Evolutionary conservation across 805 yeast species (phyloP).

Genomic region (Starmerella geochares): DNA sequence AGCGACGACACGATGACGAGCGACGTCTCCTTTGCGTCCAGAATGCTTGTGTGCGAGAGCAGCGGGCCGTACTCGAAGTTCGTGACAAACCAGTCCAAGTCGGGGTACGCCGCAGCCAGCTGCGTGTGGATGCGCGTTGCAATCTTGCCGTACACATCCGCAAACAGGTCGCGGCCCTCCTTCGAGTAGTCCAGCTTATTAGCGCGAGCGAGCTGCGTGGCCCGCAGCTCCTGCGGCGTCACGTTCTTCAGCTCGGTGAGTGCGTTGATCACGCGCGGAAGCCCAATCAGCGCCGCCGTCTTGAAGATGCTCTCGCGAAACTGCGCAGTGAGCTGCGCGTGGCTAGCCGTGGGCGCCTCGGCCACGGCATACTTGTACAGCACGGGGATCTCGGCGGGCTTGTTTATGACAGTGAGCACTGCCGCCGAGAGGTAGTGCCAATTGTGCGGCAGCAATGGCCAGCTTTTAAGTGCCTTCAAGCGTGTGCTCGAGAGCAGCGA

Average conservation of each 20-base stretch:
- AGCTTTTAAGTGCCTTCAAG: constrained; percentile 43
- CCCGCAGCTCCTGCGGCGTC: constrained; percentile 48
- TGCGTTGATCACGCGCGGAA: constrained; percentile 78
- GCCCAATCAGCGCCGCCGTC: constrained; percentile 67
- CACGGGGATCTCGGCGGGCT: constrained; percentile 68
- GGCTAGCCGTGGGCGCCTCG: constrained; percentile 22
- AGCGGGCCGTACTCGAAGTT: constrained; percentile 70
- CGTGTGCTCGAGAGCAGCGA: constrained; percentile 44
- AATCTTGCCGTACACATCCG: constrained; percentile 63
- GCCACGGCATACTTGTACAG: constrained; percentile 59
- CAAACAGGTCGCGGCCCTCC: constrained; percentile 63
- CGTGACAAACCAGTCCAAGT: constrained; percentile 63
- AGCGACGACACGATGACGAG: constrained; percentile 66
- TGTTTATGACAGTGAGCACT: constrained; percentile 68
- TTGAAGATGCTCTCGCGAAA: constrained; percentile 71
- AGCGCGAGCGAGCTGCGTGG: constrained; percentile 27
- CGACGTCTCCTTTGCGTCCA: constrained; percentile 61
- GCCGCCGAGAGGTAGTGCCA: constrained; percentile 82
- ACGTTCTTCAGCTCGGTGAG: constrained; percentile 51
- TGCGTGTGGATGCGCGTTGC: constrained; percentile 57
- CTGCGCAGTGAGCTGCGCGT: constrained; percentile 38
- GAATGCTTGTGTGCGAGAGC: constrained; percentile 54
- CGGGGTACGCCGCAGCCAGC: constrained; percentile 69
- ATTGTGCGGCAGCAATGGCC: constrained; percentile 43
- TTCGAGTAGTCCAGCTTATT: constrained; percentile 22